Base-by-base conservation (phyloP, 192 early-diverging fungal genomes). In the Coemansia sp. region DNA sequence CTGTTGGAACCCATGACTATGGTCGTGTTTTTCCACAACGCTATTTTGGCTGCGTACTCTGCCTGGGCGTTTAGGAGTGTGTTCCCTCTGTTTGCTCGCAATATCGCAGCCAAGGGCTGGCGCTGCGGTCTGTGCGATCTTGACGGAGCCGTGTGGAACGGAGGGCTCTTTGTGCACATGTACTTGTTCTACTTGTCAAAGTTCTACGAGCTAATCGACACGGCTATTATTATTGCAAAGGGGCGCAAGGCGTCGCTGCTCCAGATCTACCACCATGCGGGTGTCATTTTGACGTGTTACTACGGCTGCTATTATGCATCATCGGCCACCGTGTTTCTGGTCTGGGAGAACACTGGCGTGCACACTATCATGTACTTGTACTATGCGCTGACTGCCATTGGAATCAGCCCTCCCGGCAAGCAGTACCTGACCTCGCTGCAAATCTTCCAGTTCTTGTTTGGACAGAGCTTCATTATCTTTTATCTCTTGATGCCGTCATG, bases 311-410 rank as follows among this genome's bases (percentile, higher is more conserved):
- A 88, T 58, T 90, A 84, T 61, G 85, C 87, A 66, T 85, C 92
- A 1, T 80, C 90, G 4, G 87, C 88, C n/a, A 88, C 88, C 70
- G 91, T 91, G 87, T 90, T 94, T 70, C 92, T 94, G 75, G 92
- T 93, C 47, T 75, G 73, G 73, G 79, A 80, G 62, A 95, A 95
- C 82, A 90, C 92, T 2, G 91, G 93, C 72, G 90, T 95, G 36
- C 92, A 95, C 84, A 90, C 92, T 34, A 70, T 95, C 63, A 95
- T 95, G 94, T 95, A 95, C 81, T 74, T 80, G 61, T 94, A 94
- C 85, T 95, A 94, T 68, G 88, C 90, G 22, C 74, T 87, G 55
- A 93, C 92, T 11, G 88, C 85, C 34, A 63, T 92, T 49, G 91
- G 91, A 40, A 66, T 92, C 52, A 87, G 87, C 75, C 90, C 90